These are phyloP conservation scores for Betula pendula DNA, from an alignment of 306 rosid species.

Conservation along the genomic window DNA sequence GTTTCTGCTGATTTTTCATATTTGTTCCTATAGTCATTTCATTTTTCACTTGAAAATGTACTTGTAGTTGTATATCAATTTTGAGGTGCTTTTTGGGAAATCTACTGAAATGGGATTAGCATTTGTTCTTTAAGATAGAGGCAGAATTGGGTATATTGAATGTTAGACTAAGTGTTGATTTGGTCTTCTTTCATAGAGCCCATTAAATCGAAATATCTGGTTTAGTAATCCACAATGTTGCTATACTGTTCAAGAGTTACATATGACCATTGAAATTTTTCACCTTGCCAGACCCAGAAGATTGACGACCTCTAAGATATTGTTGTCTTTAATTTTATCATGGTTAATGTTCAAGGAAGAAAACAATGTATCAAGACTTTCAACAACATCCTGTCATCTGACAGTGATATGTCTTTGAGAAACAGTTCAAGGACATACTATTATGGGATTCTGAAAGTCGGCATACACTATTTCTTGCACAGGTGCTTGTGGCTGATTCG, in stretches of 20 bases:
- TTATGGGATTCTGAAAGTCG: conserved; percentile 21
- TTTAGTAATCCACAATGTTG: neutral
- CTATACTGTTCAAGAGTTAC: neutral
- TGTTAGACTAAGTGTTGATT: neutral
- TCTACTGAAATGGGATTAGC: neutral
- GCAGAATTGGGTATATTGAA: neutral
- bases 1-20: neutral
- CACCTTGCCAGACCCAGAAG: neutral
- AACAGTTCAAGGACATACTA: neutral
- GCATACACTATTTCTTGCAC: conserved; percentile 30
- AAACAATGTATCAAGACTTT: neutral
- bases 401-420: neutral
- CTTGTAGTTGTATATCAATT: neutral
- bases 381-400: neutral
- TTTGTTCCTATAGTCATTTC: neutral
- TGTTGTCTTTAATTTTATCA: neutral
- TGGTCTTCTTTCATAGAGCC: neutral
- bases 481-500: conserved; percentile 91
- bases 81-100: neutral
- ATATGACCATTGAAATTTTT: too few species aligned
- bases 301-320: neutral
- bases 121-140: neutral
- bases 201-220: neutral
- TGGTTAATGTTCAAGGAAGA: neutral
- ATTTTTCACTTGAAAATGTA: neutral